These are phyloP conservation scores for Peniophora sp. DNA, from an alignment of 1,284 basidiomycete genomes.

Conservation along the genomic window DNA sequence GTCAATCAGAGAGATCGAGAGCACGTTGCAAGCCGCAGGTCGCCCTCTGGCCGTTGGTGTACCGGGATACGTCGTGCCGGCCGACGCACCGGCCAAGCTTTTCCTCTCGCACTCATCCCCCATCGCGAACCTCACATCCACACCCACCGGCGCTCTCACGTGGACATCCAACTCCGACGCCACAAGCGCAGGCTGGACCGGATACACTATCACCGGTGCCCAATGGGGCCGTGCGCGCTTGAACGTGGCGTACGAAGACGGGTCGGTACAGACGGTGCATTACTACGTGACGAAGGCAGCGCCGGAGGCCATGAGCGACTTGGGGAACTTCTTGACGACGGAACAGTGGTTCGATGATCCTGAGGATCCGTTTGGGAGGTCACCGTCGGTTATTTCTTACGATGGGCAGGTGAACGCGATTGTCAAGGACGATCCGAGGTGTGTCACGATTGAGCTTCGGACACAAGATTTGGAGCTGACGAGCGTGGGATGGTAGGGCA, in stretches of 20 bases:
- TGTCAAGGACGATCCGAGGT: conserved; percentile 31
- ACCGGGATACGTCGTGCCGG: conserved; percentile 46
- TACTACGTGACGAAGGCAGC: conserved; percentile 45
- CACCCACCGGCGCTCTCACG: conserved; percentile 39
- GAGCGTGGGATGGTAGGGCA: no score
- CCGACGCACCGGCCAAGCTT: conserved; percentile 42
- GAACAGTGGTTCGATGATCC: conserved; percentile 46
- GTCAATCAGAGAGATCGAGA: conserved; percentile 44
- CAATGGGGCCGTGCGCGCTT: conserved; percentile 45
- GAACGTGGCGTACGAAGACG: conserved; percentile 42
- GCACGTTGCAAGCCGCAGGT: conserved; percentile 29
- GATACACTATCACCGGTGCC: conserved; percentile 38
- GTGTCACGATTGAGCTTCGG: background rate
- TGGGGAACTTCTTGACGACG: conserved; percentile 50
- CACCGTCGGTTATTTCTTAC: conserved; percentile 50
- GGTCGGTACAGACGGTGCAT: conserved; percentile 44
- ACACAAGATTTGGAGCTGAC: no score
- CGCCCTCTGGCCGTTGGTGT: conserved; percentile 47
- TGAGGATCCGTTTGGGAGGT: conserved; percentile 44
- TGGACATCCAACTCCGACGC: conserved; percentile 38
- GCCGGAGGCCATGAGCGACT: conserved; percentile 35
- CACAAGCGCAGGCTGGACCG: conserved; percentile 34
- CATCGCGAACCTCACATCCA: conserved; percentile 35
- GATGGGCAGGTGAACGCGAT: conserved; percentile 42
- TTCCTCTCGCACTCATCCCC: conserved; percentile 39